A percentile compares a stretch with the other conserved stretches of the same genome.
These are phyloP conservation scores for Zalaria obscura DNA, from an alignment of 2,329 filamentous ascomycete species.

Conservation along the genomic window DNA sequence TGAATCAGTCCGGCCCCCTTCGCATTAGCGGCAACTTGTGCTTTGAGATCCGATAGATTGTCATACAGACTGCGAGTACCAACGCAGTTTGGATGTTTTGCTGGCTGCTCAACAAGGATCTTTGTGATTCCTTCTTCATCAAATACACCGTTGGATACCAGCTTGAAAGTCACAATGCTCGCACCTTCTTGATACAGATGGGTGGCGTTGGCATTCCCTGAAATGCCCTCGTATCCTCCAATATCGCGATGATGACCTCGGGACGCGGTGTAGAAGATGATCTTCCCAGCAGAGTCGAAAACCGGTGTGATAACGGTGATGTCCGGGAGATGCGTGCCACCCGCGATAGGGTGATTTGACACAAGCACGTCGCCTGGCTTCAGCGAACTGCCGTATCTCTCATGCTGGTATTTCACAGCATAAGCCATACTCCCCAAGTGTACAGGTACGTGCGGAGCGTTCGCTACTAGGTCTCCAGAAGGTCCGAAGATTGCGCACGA, in stretches of 20 bases:
- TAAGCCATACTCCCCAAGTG: slow-evolving; percentile 24
- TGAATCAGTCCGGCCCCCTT: slow-evolving; percentile 20
- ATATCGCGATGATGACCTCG: slow-evolving; percentile 29
- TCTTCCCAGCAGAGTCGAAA: slow-evolving; percentile 15
- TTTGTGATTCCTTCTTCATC: slow-evolving; percentile 19
- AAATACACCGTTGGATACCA: slow-evolving; percentile 20
- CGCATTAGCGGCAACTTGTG: slow-evolving; percentile 19
- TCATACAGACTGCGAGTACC: slow-evolving; percentile 17
- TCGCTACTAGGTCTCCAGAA: slow-evolving; percentile 13
- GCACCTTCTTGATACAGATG: slow-evolving; percentile 32
- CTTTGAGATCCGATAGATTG: slow-evolving; percentile 22
- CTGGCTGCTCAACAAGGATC: slow-evolving; percentile 52
- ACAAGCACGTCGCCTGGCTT: slow-evolving; percentile 26
- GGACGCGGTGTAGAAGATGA: slow-evolving; percentile 25
- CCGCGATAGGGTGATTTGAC: slow-evolving; percentile 25
- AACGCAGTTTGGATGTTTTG: slow-evolving; percentile 29
- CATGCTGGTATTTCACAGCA: slow-evolving; percentile 25
- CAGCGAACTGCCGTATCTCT: slow-evolving; percentile 19
- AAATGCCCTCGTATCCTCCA: slow-evolving; percentile 24
- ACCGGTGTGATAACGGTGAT: slow-evolving; percentile 29
- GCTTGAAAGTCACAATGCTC: slow-evolving; percentile 21
- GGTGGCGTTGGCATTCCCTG: slow-evolving; percentile 28
- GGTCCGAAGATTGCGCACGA: slow-evolving; percentile 13
- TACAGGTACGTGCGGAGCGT: slow-evolving; percentile 15
- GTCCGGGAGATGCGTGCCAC: slow-evolving; percentile 28